Base-by-base conservation (phyloP, 257 asterid species). In the Avicennia marina region DNA sequence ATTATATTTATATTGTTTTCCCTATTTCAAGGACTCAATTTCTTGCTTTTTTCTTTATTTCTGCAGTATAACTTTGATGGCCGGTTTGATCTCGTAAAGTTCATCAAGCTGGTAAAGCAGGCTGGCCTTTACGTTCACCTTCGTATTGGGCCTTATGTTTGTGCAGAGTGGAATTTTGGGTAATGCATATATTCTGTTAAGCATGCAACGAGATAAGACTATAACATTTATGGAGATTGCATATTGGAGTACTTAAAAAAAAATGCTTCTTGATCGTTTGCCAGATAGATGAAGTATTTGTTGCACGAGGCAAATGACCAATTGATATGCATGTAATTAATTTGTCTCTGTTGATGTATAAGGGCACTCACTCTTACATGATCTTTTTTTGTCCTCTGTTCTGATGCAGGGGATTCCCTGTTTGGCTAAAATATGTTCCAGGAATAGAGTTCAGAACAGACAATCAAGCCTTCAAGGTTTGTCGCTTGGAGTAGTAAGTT, bases 91-190 rank as follows among this genome's bases (percentile, higher is more conserved):
- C 57, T 84, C 73, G 80, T 76, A 47, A 72, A 66, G 17, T 84
- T 84, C 50, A 34, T 84, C 42, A 78, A 81, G 58, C 52, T 81
- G 79, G 78, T 73, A 4, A 56, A 41, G 2, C 71, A 81, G 18
- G 89, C 89, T 64, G 94, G 84, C 7, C 61, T 84, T 18, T 76
- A 53, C 52, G 82, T 55, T 51, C 81, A 75, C 48, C 69, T 84
- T 2, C 73, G 94, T 6, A 81, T 81, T 8, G 89, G 86, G 1
- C 94, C 94, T 58, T 84, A 84, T 43, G 94, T 62, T 29, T 84
- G 94, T 24, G 89, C 94, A 11, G 94, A 84, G 43, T 84, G 94
- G 94, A 81, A 78, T 54, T 84, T 81, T 54, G 94, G 94, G 94
- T 81, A 70, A 52, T 5, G 13, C 41, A 2, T 29, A 7, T 29